A percentile compares a stretch with the other conserved stretches of the same genome.
Evolutionary conservation across 306 rosid genomes (phyloP).

Genomic region (Prunus salicina): DNA sequence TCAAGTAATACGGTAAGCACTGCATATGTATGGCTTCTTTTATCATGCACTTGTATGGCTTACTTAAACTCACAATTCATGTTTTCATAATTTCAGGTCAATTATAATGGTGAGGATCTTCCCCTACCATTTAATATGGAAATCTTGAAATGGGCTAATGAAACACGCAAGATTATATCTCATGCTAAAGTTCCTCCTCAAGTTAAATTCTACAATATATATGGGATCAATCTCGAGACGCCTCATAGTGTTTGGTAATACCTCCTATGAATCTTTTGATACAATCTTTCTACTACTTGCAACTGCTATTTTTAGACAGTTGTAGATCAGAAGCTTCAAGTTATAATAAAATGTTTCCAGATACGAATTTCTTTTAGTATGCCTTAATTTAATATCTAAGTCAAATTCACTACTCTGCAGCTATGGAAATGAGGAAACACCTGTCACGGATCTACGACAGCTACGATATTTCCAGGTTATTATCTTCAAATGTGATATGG

Average conservation of each 20-base stretch:
- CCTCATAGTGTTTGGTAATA: slow-evolving; percentile 88
- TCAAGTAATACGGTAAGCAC: slow-evolving; percentile 66
- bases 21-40: neutral
- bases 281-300: neutral
- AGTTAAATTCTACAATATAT: slow-evolving; percentile 88
- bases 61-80: neutral
- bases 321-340: neutral
- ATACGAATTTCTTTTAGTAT: neutral
- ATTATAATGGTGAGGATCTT: slow-evolving; percentile 48
- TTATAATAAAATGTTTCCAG: neutral
- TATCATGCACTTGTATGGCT: neutral
- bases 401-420: slow-evolving; percentile 45
- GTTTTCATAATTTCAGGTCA: slow-evolving; percentile 48
- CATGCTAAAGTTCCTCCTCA: slow-evolving; percentile 78
- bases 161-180: slow-evolving; percentile 65
- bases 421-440: slow-evolving; percentile 69
- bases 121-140: slow-evolving; percentile 77
- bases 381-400: slow-evolving; percentile 7
- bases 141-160: slow-evolving; percentile 80
- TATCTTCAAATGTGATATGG: slow-evolving; percentile 13
- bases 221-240: slow-evolving; percentile 67
- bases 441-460: slow-evolving; percentile 65
- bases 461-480: slow-evolving; percentile 60
- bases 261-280: slow-evolving; percentile 12
- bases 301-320: neutral